A percentile compares a stretch with the other conserved stretches of the same genome.
Conservation (phyloP, 2,329 filamentous ascomycete species). For the Ceratocystiopsis sp. region DNA sequence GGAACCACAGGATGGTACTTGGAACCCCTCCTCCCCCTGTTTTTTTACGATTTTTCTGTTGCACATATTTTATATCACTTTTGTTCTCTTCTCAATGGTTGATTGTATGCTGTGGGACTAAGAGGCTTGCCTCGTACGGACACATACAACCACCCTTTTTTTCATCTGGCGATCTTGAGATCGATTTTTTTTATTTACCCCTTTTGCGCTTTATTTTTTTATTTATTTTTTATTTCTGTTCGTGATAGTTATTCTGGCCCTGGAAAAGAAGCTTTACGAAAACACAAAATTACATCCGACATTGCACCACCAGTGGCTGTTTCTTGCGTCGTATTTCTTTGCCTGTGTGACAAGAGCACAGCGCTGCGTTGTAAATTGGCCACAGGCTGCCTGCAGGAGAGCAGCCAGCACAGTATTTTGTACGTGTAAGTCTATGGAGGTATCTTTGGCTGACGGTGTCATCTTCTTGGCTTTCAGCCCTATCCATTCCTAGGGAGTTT, state of each 20-base stretch:
- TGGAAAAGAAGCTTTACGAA: not conserved
- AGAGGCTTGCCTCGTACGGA: conserved; percentile 3
- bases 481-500: too few relatives aligned
- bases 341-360: too few relatives aligned
- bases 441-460: too few relatives aligned
- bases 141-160: not conserved
- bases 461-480: too few relatives aligned
- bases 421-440: too few relatives aligned
- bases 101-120: not conserved
- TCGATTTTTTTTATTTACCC: not conserved
- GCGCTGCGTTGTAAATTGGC: too few relatives aligned
- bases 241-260: too few relatives aligned
- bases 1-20: too few relatives aligned
- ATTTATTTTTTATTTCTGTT: not conserved
- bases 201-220: not conserved
- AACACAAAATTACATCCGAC: conserved; percentile 7
- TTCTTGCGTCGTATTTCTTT: too few relatives aligned
- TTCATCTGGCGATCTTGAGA: not conserved
- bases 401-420: too few relatives aligned
- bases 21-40: not conserved
- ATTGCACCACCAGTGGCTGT: conserved; percentile 4
- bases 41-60: not conserved
- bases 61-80: conserved; percentile 4
- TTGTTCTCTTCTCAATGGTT: not conserved
- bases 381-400: too few relatives aligned